A percentile compares a stretch with the other conserved stretches of the same genome.
Evolutionary conservation across 495 filamentous ascomycete species (phyloP).

Genomic region (Penicillium cataractarum): DNA sequence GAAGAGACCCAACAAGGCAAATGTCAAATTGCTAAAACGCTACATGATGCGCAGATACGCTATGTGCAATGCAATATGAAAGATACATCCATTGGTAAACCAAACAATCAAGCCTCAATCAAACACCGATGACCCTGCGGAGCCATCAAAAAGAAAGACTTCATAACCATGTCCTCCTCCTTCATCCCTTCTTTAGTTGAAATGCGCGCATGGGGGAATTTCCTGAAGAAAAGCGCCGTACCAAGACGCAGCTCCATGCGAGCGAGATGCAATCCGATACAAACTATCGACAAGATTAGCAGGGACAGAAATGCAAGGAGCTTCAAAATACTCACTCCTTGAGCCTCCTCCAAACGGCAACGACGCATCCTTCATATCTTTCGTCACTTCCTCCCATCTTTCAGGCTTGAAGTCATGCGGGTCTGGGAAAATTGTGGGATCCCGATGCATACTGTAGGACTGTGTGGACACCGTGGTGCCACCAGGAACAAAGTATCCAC

Average conservation of each 20-base stretch:
- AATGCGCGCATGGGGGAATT: slow-evolving; percentile 30
- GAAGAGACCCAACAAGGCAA: not conserved
- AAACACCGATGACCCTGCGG: slow-evolving; percentile 50
- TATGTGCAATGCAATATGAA: not conserved
- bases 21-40: not conserved
- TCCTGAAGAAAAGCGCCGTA: slow-evolving; percentile 37
- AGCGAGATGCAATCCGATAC: slow-evolving; percentile 42
- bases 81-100: not conserved
- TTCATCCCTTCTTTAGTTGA: slow-evolving; percentile 44
- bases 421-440: slow-evolving; percentile 32
- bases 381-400: slow-evolving; percentile 47
- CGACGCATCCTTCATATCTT: slow-evolving; percentile 56
- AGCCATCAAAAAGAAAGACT: slow-evolving; percentile 45
- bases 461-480: slow-evolving; percentile 42
- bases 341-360: slow-evolving; percentile 57
- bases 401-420: slow-evolving; percentile 47
- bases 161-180: slow-evolving; percentile 47
- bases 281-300: slow-evolving; percentile 35
- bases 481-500: slow-evolving; percentile 35
- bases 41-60: not conserved
- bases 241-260: slow-evolving; percentile 41
- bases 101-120: slow-evolving; percentile 34
- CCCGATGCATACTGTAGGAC: slow-evolving; percentile 48
- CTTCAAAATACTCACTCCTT: slow-evolving; percentile 33
- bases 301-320: not conserved